phyloP scores from a whole-genome alignment of 1,284 basidiomycete genomes.

The Boletus smithii region DNA sequence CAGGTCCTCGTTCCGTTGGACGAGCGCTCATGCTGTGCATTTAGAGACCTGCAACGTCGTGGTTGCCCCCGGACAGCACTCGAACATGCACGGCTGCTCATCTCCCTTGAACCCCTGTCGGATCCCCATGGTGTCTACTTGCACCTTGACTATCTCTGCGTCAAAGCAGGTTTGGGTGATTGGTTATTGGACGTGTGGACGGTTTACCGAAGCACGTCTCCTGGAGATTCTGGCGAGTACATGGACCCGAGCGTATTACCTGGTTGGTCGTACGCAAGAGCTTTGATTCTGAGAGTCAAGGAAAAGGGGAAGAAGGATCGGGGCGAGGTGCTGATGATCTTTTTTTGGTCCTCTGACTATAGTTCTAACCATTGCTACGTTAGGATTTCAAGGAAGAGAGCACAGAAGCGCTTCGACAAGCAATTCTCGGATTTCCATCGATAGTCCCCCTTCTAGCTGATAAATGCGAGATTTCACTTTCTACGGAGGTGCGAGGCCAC shows the following conservation, averaged over 20 bases:
- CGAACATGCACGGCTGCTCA: slow-evolving; percentile 81
- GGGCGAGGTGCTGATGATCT: slow-evolving; percentile 34
- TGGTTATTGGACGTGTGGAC: slow-evolving; percentile 77
- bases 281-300: slow-evolving; percentile 62
- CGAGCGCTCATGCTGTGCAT: slow-evolving; percentile 9
- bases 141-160: slow-evolving; percentile 82
- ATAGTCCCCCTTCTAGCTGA: slow-evolving; percentile 79
- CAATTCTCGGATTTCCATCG: slow-evolving; percentile 75
- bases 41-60: slow-evolving; percentile 76
- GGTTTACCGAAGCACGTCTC: slow-evolving; percentile 21
- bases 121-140: slow-evolving; percentile 84
- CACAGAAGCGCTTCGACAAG: slow-evolving; percentile 65
- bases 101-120: slow-evolving; percentile 74
- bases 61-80: slow-evolving; percentile 87
- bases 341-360: neutral
- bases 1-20: neutral
- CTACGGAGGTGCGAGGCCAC: slow-evolving; percentile 55
- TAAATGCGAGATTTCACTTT: slow-evolving; percentile 71
- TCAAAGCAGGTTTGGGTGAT: slow-evolving; percentile 73
- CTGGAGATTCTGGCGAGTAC: slow-evolving; percentile 29
- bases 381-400: slow-evolving; percentile 37
- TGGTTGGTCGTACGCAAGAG: slow-evolving; percentile 77
- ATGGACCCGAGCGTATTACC: slow-evolving; percentile 65
- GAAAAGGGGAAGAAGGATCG: slow-evolving; percentile 52
- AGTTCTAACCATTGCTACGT: neutral